Evolutionary conservation across 495 filamentous ascomycete species (phyloP), one percentile per base, ranked within the genome.

Genomic region (Daldinia loculata): DNA sequence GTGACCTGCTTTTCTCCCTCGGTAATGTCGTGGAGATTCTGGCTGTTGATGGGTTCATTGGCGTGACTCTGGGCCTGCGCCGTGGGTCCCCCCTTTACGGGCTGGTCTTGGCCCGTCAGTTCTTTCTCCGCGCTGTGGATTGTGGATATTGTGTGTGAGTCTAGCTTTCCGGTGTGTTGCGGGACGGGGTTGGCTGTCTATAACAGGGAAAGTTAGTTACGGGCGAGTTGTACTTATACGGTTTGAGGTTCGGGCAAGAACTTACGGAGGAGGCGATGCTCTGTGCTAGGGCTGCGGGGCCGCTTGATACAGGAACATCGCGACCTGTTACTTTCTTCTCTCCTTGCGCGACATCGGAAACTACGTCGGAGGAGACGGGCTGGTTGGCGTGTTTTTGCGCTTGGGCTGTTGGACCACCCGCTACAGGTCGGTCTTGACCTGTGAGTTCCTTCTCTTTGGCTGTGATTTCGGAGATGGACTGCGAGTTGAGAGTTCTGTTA

Each of bases 11-110:
- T 63, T 67, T 78, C 76, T 43, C 75, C 76, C 52, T 74, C 63
- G 11, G 75, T 79, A 34, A 78, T 78, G 59, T 77, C 76, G 55
- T 75, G 72, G 6, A 77, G 58, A 43, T 63, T 69, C 67, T 73
- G 50, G 19, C 58, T 39, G 29, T 69, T 71, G 41, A 76, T 67
- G 34, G 64, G 55, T 17, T 75, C 63, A 61, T 72, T 68, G 24
- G 59, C 63, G 29, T 79, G 72, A 8, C 53, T 60, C 51, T 78
- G 77, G 0, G 77, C 76, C 32, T 55, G 57, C 7, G 76, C 76
- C 15, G 76, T 77, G 9, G 72, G 76, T 1, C 76, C 76, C n/a
- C 72, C 74, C 11, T 39, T 74, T 19, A 64, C 38, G 2, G 67
- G 71, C 24, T 61, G 11, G 32, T 56, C 48, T 30, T 52, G 52